phyloP scores from a whole-genome alignment of 2,329 filamentous ascomycete genomes.

The Fusarium coicis region DNA sequence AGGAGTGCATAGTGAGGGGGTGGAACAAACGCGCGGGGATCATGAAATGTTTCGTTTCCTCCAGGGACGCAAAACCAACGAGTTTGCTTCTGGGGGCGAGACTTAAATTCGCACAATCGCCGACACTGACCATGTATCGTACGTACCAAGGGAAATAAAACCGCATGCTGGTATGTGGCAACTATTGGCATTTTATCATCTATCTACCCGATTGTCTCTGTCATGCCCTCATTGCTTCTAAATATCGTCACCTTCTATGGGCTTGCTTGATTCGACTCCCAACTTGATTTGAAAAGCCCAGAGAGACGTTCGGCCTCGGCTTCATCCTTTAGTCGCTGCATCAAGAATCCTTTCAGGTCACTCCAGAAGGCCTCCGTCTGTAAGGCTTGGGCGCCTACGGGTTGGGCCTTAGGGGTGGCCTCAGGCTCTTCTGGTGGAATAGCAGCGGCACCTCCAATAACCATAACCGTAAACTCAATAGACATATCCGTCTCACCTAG shows the following conservation, averaged over 20 bases:
- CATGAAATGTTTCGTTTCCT: slow-evolving; percentile 37
- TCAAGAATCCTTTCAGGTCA: slow-evolving; percentile 83
- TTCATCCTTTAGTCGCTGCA: slow-evolving; percentile 81
- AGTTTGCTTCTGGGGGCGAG: slow-evolving; percentile 41
- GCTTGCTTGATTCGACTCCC: slow-evolving; percentile 62
- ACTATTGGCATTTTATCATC: slow-evolving; percentile 33
- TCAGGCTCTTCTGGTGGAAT: slow-evolving; percentile 55
- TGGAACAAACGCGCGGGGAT: slow-evolving; percentile 22
- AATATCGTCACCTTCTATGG: slow-evolving; percentile 32
- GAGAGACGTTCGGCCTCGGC: slow-evolving; percentile 71
- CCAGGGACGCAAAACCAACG: slow-evolving; percentile 20
- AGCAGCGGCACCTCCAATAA: slow-evolving; percentile 75
- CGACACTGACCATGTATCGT: slow-evolving; percentile 47
- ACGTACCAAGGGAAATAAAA: slow-evolving; percentile 45
- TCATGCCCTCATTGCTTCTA: slow-evolving; percentile 14
- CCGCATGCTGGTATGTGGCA: slow-evolving; percentile 46
- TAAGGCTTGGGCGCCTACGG: slow-evolving; percentile 69
- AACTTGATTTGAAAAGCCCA: slow-evolving; percentile 75
- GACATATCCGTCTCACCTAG: slow-evolving; percentile 60
- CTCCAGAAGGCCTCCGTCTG: slow-evolving; percentile 83
- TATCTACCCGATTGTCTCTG: slow-evolving; percentile 29
- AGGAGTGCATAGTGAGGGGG: slow-evolving; percentile 40
- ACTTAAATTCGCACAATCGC: slow-evolving; percentile 45
- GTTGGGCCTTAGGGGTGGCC: slow-evolving; percentile 40
- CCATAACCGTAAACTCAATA: slow-evolving; percentile 87